phyloP scores from a whole-genome alignment of 768 basidiomycete species.

The Hericium alpestre region DNA sequence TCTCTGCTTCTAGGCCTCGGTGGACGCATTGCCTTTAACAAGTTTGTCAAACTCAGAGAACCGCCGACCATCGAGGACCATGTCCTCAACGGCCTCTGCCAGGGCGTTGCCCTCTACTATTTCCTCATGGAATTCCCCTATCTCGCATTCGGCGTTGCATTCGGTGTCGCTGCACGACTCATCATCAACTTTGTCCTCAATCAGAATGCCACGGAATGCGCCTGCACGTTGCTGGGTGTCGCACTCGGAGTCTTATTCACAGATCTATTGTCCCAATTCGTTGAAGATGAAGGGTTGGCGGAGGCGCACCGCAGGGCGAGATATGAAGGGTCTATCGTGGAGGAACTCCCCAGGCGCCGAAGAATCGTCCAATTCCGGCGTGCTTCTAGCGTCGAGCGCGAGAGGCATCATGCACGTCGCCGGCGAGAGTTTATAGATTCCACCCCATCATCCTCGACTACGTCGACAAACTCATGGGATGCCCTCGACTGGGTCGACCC shows the following conservation, averaged over 20 bases:
- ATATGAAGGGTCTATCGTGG: slow-evolving; percentile 10
- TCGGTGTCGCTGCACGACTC: slow-evolving; percentile 52
- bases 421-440: slow-evolving; percentile 17
- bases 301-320: slow-evolving; percentile 10
- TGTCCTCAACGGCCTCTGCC: slow-evolving; percentile 62
- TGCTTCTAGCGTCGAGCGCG: neutral
- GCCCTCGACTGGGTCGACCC: slow-evolving; percentile 56
- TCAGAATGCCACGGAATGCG: slow-evolving; percentile 44
- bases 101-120: slow-evolving; percentile 66
- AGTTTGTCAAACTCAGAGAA: slow-evolving; percentile 32
- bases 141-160: slow-evolving; percentile 44
- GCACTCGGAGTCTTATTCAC: slow-evolving; percentile 62
- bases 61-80: slow-evolving; percentile 41
- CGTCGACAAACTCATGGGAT: slow-evolving; percentile 50
- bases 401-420: slow-evolving; percentile 9
- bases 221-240: slow-evolving; percentile 54
- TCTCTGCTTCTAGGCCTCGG: slow-evolving; percentile 68
- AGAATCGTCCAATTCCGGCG: slow-evolving; percentile 11
- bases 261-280: slow-evolving; percentile 56
- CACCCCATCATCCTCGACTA: slow-evolving; percentile 21
- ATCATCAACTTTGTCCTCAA: slow-evolving; percentile 47
- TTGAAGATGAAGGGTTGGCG: slow-evolving; percentile 38
- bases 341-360: slow-evolving; percentile 10
- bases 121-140: slow-evolving; percentile 44
- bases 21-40: slow-evolving; percentile 59